These are phyloP conservation scores for Lactarius pseudohatsudake DNA, from an alignment of 768 basidiomycete genomes.

Conservation along the genomic window DNA sequence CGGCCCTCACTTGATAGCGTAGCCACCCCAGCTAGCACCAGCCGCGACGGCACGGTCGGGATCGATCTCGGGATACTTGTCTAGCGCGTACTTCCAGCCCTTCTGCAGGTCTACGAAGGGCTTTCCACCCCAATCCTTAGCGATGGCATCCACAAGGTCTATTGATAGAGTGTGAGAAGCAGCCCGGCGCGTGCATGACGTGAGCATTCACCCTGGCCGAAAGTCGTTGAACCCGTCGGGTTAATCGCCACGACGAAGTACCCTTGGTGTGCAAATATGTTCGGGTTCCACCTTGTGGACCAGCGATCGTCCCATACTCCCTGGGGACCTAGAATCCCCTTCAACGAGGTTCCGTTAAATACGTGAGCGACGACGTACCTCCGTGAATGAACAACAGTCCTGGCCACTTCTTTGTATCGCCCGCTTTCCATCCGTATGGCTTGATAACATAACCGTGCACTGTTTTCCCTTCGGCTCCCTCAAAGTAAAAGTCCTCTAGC, in stretches of 20 bases:
- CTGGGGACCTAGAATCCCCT: slow-evolving; percentile 53
- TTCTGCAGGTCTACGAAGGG: slow-evolving; percentile 76
- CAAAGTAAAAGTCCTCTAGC: slow-evolving; percentile 88
- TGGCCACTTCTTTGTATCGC: slow-evolving; percentile 68
- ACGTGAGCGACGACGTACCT: slow-evolving; percentile 38
- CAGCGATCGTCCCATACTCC: slow-evolving; percentile 89
- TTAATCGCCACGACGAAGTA: slow-evolving; percentile 89
- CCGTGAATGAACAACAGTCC: slow-evolving; percentile 80
- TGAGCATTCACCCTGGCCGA: slow-evolving; percentile 66
- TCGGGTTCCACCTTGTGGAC: slow-evolving; percentile 92
- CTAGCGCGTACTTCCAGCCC: slow-evolving; percentile 70
- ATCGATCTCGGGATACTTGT: slow-evolving; percentile 66
- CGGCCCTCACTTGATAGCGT: slow-evolving; percentile 70
- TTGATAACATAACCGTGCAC: slow-evolving; percentile 87
- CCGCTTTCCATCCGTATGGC: slow-evolving; percentile 71
- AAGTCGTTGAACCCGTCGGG: slow-evolving; percentile 92
- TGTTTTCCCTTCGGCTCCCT: slow-evolving; percentile 68
- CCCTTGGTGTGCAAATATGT: slow-evolving; percentile 73
- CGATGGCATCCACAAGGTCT: slow-evolving; percentile 82
- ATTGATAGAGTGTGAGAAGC: not conserved
- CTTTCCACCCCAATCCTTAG: slow-evolving; percentile 82
- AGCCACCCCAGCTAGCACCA: slow-evolving; percentile 86
- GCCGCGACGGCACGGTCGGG: slow-evolving; percentile 64
- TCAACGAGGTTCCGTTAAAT: not conserved
- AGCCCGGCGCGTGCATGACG: not conserved